Conservation (phyloP, 306 rosid genomes). For the Dalbergia cochinchinensis region DNA sequence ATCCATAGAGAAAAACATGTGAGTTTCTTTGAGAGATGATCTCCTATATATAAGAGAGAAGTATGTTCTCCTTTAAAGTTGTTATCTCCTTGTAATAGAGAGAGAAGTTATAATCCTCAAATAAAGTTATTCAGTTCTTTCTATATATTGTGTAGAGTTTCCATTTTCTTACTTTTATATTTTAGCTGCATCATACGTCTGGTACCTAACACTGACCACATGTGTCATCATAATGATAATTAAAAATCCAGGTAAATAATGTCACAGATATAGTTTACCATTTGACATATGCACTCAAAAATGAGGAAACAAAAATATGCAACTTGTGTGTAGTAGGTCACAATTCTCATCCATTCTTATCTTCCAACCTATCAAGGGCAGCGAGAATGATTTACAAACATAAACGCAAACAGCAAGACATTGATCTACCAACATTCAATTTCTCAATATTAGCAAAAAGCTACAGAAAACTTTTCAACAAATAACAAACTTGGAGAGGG, state of each 20-base stretch:
- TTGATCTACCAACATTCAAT: neutral
- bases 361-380: neutral
- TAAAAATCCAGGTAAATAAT: slow-evolving; percentile 31
- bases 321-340: neutral
- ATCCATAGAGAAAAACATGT: too few relatives aligned
- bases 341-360: too few relatives aligned
- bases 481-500: neutral
- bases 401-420: too few relatives aligned
- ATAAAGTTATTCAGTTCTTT: too few relatives aligned
- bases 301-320: neutral
- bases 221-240: slow-evolving; percentile 4
- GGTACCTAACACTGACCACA: neutral
- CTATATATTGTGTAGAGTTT: too few relatives aligned
- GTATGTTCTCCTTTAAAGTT: too few relatives aligned
- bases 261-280: neutral
- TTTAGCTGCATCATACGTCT: too few relatives aligned
- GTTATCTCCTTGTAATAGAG: too few relatives aligned
- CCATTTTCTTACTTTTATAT: too few relatives aligned
- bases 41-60: too few relatives aligned
- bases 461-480: neutral
- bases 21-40: too few relatives aligned
- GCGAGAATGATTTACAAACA: neutral
- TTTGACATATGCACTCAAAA: neutral
- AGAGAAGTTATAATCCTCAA: too few relatives aligned
- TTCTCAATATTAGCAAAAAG: neutral